Conservation (phyloP, 148 eudicot species). For the Euryodendron excelsum region DNA sequence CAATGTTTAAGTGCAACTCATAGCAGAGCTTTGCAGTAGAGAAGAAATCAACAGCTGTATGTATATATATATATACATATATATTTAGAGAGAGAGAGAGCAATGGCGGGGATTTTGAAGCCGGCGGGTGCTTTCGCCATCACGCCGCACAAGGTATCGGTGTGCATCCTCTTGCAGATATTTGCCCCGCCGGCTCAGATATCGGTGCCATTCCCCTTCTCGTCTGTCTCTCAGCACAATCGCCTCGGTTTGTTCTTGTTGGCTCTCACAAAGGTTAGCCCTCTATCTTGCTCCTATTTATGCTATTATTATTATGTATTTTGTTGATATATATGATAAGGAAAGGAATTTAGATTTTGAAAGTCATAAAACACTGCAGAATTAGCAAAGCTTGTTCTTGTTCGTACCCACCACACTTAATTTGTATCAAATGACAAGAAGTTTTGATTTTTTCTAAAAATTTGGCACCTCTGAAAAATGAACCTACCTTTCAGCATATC, state of each 20-base stretch:
- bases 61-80: background rate
- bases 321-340: background rate
- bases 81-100: background rate
- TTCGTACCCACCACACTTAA: too few species aligned
- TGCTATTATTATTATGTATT: background rate
- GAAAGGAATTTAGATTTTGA: background rate
- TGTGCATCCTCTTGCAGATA: slow-evolving; percentile 69
- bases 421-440: too few species aligned
- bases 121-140: slow-evolving; percentile 49
- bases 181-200: slow-evolving; percentile 70
- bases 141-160: slow-evolving; percentile 88
- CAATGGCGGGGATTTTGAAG: slow-evolving; percentile 56
- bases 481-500: background rate
- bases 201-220: slow-evolving; percentile 58
- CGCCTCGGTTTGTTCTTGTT: slow-evolving; percentile 61
- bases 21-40: too few species aligned
- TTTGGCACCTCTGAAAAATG: background rate
- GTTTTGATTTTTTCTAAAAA: background rate
- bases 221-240: slow-evolving; percentile 79
- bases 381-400: background rate
- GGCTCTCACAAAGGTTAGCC: slow-evolving; percentile 63
- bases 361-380: background rate
- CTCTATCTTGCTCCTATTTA: too few species aligned
- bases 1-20: too few species aligned
- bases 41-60: too few species aligned